These are phyloP conservation scores for Alternaria viburni DNA, from an alignment of 2,329 filamentous ascomycete genomes.

Conservation along the genomic window DNA sequence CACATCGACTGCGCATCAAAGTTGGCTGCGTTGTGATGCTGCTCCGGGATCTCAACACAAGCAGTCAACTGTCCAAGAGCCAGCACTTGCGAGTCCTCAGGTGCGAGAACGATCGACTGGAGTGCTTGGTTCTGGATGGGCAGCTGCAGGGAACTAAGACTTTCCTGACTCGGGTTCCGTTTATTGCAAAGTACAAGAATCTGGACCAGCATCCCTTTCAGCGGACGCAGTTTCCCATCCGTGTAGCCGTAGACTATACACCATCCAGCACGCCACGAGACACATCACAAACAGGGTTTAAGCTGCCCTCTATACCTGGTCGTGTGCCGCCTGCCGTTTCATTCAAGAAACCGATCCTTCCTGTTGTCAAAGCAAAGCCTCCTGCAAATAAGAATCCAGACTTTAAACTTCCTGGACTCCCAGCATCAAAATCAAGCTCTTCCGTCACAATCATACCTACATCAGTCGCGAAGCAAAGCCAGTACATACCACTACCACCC, in stretches of 20 bases:
- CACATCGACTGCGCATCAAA: conserved; percentile 44
- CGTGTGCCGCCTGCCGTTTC: conserved; percentile 5
- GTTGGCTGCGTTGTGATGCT: conserved; percentile 39
- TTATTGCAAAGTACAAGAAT: conserved; percentile 38
- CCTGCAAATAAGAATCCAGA: conserved; percentile 16
- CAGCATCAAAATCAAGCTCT: conserved; percentile 27
- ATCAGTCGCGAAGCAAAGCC: background rate
- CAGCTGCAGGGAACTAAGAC: conserved; percentile 42
- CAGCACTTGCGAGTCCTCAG: conserved; percentile 41
- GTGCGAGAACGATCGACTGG: conserved; percentile 35
- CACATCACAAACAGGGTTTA: conserved; percentile 23
- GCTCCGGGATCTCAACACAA: conserved; percentile 36
- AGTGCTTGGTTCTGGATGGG: conserved; percentile 43
- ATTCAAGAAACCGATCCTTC: conserved; percentile 10
- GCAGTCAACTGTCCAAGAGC: conserved; percentile 40
- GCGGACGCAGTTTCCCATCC: conserved; percentile 43
- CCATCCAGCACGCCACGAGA: conserved; percentile 4
- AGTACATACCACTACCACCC: background rate
- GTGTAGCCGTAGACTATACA: conserved; percentile 30
- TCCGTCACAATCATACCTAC: background rate
- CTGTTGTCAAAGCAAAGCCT: background rate
- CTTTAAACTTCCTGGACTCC: conserved; percentile 36
- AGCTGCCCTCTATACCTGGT: conserved; percentile 25
- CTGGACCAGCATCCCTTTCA: conserved; percentile 33
- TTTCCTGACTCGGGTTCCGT: conserved; percentile 36